A percentile compares a stretch with the other conserved stretches of the same genome.
Conservation (phyloP, 164 flowering plant genomes). For the Macadamia integrifolia region DNA sequence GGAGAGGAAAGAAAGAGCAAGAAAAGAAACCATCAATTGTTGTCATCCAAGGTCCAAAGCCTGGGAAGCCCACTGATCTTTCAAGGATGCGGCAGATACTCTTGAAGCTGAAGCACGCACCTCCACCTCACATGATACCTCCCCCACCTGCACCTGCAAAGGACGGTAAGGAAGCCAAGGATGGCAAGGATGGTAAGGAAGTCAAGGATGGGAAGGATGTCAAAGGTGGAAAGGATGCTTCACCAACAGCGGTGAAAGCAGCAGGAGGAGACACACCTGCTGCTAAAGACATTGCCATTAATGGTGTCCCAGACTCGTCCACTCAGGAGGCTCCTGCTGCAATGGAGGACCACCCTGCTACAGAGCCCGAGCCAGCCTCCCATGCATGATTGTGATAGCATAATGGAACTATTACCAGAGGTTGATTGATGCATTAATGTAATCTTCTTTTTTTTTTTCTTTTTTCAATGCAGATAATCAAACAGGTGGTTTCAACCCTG, state of each 20-base stretch:
- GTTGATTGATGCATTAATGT: too few relatives aligned
- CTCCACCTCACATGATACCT: slow-evolving; percentile 89
- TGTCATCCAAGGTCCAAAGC: slow-evolving; percentile 83
- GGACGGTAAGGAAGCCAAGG: slow-evolving; percentile 10
- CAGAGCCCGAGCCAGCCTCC: slow-evolving; percentile 30
- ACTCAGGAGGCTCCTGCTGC: slow-evolving; percentile 28
- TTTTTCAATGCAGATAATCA: too few relatives aligned
- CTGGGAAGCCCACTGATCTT: slow-evolving; percentile 93
- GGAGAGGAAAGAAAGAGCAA: slow-evolving; percentile 73
- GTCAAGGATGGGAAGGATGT: slow-evolving; percentile 45
- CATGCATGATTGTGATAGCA: slow-evolving; percentile 30
- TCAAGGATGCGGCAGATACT: slow-evolving; percentile 82
- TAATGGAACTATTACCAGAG: not conserved
- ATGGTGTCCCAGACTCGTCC: slow-evolving; percentile 27
- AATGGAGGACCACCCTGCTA: slow-evolving; percentile 27
- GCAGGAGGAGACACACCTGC: slow-evolving; percentile 21
- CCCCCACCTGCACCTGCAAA: slow-evolving; percentile 56
- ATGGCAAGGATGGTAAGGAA: slow-evolving; percentile 17
- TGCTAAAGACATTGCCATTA: slow-evolving; percentile 28
- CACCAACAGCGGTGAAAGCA: slow-evolving; percentile 23
- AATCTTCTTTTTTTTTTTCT: too few relatives aligned
- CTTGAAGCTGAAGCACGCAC: slow-evolving; percentile 78
- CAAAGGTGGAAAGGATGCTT: slow-evolving; percentile 25
- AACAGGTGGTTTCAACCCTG: too few relatives aligned
- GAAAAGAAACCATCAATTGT: slow-evolving; percentile 81